phyloP scores from a whole-genome alignment of 2,329 filamentous ascomycete genomes.

The Neoarthrinium moseri region DNA sequence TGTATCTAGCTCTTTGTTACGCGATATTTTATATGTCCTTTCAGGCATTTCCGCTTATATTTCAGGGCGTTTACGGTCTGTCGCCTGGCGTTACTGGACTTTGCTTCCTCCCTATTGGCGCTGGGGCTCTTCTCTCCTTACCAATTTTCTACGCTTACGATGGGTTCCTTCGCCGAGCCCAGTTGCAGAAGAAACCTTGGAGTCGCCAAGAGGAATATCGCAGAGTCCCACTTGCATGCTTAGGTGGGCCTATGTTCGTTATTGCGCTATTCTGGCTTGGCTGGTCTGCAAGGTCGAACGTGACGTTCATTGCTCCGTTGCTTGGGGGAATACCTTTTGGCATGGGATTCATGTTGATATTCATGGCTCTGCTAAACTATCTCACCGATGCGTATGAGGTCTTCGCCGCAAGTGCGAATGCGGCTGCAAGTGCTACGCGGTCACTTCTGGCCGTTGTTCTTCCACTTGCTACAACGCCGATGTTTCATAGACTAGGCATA shows the following conservation, averaged over 20 bases:
- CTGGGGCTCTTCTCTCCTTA: slow-evolving; percentile 59
- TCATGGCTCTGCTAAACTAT: slow-evolving; percentile 62
- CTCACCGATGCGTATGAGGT: slow-evolving; percentile 67
- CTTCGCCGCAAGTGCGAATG: slow-evolving; percentile 58
- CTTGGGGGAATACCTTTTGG: slow-evolving; percentile 62
- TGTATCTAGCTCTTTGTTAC: slow-evolving; percentile 72
- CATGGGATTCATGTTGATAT: slow-evolving; percentile 60
- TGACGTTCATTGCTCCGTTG: slow-evolving; percentile 54
- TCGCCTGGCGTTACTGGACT: slow-evolving; percentile 64
- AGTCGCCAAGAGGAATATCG: slow-evolving; percentile 62
- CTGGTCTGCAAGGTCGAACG: slow-evolving; percentile 48
- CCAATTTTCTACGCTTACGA: slow-evolving; percentile 67
- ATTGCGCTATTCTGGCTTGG: slow-evolving; percentile 61
- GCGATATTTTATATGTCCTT: slow-evolving; percentile 71
- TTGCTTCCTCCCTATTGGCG: slow-evolving; percentile 66
- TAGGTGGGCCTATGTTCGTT: slow-evolving; percentile 65
- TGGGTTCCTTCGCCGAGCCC: slow-evolving; percentile 51
- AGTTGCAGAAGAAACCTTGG: slow-evolving; percentile 52
- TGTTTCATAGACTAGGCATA: slow-evolving; percentile 48
- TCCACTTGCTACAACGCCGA: slow-evolving; percentile 52
- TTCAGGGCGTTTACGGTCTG: slow-evolving; percentile 61
- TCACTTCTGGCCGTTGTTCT: slow-evolving; percentile 53
- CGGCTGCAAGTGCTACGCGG: slow-evolving; percentile 47
- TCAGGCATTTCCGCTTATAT: slow-evolving; percentile 72
- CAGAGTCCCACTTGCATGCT: slow-evolving; percentile 68